A percentile compares a stretch with the other conserved stretches of the same genome.
Evolutionary conservation across 495 filamentous ascomycete genomes (phyloP).

Genomic region (Saxophila tyrrhenica): DNA sequence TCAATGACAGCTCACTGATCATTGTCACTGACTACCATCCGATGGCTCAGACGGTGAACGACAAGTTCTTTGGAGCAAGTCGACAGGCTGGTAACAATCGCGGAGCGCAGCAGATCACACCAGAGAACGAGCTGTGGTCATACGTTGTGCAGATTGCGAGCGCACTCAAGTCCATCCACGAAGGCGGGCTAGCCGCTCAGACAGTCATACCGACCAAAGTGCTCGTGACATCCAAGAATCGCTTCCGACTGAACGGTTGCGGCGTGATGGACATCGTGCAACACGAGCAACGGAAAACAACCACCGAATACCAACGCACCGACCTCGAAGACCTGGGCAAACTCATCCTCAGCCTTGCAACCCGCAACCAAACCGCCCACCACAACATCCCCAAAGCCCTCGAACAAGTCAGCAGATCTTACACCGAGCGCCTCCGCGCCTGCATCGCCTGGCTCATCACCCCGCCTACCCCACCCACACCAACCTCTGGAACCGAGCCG

Average conservation of each 20-base stretch:
- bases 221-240: constrained; percentile 67
- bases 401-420: constrained; percentile 60
- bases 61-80: constrained; percentile 52
- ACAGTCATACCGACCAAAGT: constrained; percentile 78
- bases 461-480: constrained; percentile 14
- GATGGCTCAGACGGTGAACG: constrained; percentile 75
- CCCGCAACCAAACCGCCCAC: constrained; percentile 45
- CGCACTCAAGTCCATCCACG: constrained; percentile 76
- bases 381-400: constrained; percentile 49
- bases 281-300: constrained; percentile 51
- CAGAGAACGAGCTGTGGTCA: constrained; percentile 75
- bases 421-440: constrained; percentile 61
- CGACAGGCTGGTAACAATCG: constrained; percentile 22
- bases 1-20: constrained; percentile 88
- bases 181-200: constrained; percentile 66
- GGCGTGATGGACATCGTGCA: constrained; percentile 78
- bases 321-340: constrained; percentile 81
- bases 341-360: constrained; percentile 67
- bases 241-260: constrained; percentile 81
- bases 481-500: constrained; percentile 19
- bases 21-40: constrained; percentile 92
- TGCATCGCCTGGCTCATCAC: constrained; percentile 66
- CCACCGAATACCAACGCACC: constrained; percentile 70
- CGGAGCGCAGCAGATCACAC: constrained; percentile 35
- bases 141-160: constrained; percentile 90